A percentile compares a stretch with the other conserved stretches of the same genome.
phyloP scores from a whole-genome alignment of 1,284 basidiomycete genomes.

The Malassezia globosa region DNA sequence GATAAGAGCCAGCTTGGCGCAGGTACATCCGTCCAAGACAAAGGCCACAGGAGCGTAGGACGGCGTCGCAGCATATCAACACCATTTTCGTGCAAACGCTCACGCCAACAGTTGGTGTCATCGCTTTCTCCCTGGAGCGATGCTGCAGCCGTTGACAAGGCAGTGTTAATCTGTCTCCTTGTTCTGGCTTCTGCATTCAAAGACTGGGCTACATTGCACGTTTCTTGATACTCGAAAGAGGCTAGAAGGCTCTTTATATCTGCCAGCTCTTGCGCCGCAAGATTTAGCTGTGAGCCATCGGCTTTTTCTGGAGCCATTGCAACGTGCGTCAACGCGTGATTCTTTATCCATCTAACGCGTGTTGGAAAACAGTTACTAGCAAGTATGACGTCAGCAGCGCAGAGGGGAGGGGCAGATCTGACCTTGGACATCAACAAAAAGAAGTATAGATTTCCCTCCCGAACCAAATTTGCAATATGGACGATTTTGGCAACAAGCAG shows the following conservation, averaged over 20 bases:
- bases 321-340: neutral
- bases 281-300: neutral
- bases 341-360: neutral
- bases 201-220: neutral
- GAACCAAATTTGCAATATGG: neutral
- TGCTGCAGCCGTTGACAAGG: neutral
- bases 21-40: slow-evolving; percentile 2
- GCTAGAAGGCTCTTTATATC: neutral
- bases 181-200: neutral
- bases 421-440: neutral
- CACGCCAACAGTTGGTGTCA: neutral
- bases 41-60: slow-evolving; percentile 7
- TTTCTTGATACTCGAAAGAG: slow-evolving; percentile 2
- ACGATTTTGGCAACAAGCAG: neutral
- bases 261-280: slow-evolving; percentile 1
- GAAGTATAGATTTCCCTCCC: neutral
- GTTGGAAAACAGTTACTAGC: too few species aligned
- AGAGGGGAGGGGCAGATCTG: neutral
- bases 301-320: neutral
- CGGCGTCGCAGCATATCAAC: neutral
- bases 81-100: neutral
- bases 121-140: neutral
- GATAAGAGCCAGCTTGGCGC: slow-evolving; percentile 4
- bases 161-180: neutral
- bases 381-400: neutral